These are phyloP conservation scores for Lactarius deliciosus DNA, from an alignment of 768 basidiomycete genomes.

Conservation along the genomic window DNA sequence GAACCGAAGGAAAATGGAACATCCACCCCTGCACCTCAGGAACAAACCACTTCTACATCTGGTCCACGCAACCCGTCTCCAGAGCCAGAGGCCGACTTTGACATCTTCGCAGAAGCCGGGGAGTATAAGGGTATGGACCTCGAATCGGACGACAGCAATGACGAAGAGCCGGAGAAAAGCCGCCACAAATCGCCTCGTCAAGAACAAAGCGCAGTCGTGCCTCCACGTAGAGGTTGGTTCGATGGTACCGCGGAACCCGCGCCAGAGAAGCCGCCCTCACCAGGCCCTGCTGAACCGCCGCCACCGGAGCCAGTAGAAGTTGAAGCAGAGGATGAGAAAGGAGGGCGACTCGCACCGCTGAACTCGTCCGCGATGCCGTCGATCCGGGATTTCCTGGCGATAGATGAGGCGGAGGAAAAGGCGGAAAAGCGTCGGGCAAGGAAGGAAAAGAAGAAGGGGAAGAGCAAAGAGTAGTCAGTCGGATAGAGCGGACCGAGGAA, in stretches of 20 bases:
- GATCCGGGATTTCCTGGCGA: constrained; percentile 76
- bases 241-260: constrained; percentile 9
- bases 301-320: constrained; percentile 39
- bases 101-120: constrained; percentile 85
- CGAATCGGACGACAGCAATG: constrained; percentile 50
- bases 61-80: constrained; percentile 32
- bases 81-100: constrained; percentile 53
- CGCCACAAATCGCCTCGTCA: neutral
- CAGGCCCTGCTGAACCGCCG: constrained; percentile 1
- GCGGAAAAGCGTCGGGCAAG: constrained; percentile 67
- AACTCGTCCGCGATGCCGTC: constrained; percentile 80
- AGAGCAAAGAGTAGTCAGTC: constrained; percentile 32
- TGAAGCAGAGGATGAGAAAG: constrained; percentile 45
- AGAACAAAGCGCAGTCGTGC: neutral
- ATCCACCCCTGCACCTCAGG: constrained; percentile 18
- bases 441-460: constrained; percentile 71
- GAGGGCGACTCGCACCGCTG: constrained; percentile 67
- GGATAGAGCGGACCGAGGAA: neutral
- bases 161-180: constrained; percentile 2
- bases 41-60: constrained; percentile 15
- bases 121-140: constrained; percentile 74
- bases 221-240: constrained; percentile 22
- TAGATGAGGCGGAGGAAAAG: constrained; percentile 66
- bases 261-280: constrained; percentile 9
- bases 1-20: constrained; percentile 15